Conservation (phyloP, 305 asterid species). For the Lippia alba region DNA sequence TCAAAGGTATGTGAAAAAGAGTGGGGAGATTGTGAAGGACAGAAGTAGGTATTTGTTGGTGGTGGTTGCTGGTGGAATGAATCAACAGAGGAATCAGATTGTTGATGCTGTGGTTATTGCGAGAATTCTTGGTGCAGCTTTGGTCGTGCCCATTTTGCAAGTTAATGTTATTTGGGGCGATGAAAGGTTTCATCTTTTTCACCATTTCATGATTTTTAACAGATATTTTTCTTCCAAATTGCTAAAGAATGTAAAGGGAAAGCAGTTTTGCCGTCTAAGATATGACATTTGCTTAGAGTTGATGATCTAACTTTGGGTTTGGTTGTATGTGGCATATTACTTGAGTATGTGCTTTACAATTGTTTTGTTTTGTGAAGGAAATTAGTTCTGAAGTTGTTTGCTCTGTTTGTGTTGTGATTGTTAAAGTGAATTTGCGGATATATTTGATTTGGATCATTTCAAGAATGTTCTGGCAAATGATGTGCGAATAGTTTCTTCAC, state of each 20-base stretch:
- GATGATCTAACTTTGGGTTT: no score
- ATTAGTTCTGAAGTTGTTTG: neutral
- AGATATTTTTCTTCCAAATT: constrained; percentile 12
- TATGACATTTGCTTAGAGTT: no score
- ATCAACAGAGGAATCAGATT: constrained; percentile 83
- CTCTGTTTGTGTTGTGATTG: constrained; percentile 21
- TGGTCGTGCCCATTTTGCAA: constrained; percentile 85
- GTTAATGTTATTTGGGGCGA: constrained; percentile 96
- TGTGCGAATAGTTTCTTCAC: constrained; percentile 77
- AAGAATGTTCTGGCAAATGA: constrained; percentile 74
- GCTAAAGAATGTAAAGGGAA: neutral
- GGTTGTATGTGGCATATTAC: no score
- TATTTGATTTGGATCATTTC: constrained; percentile 91
- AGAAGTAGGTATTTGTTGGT: constrained; percentile 71
- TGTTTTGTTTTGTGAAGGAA: constrained; percentile 14
- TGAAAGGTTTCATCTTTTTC: constrained; percentile 64
- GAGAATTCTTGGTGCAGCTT: constrained; percentile 71
- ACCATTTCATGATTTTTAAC: constrained; percentile 25
- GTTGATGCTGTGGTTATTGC: constrained; percentile 56
- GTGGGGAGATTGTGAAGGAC: constrained; percentile 54
- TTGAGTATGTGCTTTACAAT: no score
- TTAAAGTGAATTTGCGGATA: constrained; percentile 91
- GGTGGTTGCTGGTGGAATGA: constrained; percentile 91
- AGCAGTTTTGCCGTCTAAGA: no score
- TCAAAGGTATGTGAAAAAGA: constrained; percentile 45